These are phyloP conservation scores for Citrus maxima DNA, from an alignment of 345 rosid genomes.

Conservation along the genomic window DNA sequence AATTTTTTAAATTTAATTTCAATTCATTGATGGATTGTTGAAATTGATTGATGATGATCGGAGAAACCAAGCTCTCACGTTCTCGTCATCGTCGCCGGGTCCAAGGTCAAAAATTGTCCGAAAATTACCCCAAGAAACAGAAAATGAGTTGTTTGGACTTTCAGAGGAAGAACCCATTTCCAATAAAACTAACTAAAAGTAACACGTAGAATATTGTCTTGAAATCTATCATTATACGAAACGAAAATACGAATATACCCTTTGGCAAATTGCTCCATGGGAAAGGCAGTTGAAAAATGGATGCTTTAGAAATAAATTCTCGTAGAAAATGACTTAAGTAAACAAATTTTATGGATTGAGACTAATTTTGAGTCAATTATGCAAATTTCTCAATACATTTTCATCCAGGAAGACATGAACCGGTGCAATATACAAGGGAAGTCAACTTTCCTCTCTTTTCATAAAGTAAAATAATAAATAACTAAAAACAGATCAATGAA, in stretches of 20 bases:
- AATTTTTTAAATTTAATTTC: not conserved
- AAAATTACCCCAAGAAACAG: not conserved
- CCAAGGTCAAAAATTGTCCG: not conserved
- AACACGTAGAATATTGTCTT: not conserved
- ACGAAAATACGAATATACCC: not conserved
- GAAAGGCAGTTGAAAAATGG: no score
- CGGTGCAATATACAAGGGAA: not conserved
- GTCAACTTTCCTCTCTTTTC: not conserved
- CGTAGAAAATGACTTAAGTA: no score
- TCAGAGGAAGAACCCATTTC: not conserved
- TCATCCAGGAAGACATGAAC: not conserved
- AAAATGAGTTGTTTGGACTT: not conserved
- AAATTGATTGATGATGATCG: not conserved
- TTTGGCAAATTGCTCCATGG: no score
- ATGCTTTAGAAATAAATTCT: no score
- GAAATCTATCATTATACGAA: not conserved
- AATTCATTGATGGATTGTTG: not conserved
- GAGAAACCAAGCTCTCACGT: not conserved
- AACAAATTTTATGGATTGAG: accelerated
- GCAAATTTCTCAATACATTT: no score
- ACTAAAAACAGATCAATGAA: not conserved
- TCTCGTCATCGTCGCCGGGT: not conserved
- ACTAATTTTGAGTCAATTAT: no score
- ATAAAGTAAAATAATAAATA: no score
- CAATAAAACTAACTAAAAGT: no score